Evolutionary conservation across 768 basidiomycete species (phyloP).

Genomic region (Pleurotus platypus): DNA sequence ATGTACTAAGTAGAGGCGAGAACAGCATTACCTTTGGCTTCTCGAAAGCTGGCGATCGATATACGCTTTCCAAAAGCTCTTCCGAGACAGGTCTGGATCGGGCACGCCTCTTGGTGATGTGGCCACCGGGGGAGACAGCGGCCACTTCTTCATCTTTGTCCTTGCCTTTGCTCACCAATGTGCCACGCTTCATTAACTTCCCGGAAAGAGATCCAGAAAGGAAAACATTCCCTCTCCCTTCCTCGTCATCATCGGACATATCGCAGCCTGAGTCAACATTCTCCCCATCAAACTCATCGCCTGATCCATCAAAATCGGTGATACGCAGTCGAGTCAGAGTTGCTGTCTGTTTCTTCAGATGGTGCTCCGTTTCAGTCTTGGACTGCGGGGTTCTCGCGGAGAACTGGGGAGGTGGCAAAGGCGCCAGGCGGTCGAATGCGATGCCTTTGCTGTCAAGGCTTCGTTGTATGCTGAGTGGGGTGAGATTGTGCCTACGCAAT

Average conservation of each 20-base stretch:
- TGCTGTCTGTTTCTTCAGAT: constrained; percentile 52
- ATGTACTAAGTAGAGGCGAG: constrained; percentile 3
- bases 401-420: constrained; percentile 51
- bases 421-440: constrained; percentile 50
- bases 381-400: constrained; percentile 43
- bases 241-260: constrained; percentile 35
- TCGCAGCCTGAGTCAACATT: constrained; percentile 54
- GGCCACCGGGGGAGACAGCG: constrained; percentile 73
- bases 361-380: constrained; percentile 51
- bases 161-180: constrained; percentile 30
- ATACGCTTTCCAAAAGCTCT: constrained; percentile 54
- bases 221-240: constrained; percentile 26
- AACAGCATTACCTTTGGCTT: constrained; percentile 27
- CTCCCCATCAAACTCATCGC: constrained; percentile 36
- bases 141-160: constrained; percentile 58
- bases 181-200: constrained; percentile 17
- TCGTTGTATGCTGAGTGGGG: constrained; percentile 44
- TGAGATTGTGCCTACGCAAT: constrained; percentile 44
- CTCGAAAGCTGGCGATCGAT: constrained; percentile 39
- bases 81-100: constrained; percentile 68
- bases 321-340: constrained; percentile 61
- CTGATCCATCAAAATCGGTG: constrained; percentile 47
- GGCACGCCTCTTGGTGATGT: constrained; percentile 71
- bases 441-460: constrained; percentile 32
- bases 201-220: constrained; percentile 18